These are phyloP conservation scores for Nakazawaea holstii DNA, from an alignment of 805 yeast species.

Conservation along the genomic window DNA sequence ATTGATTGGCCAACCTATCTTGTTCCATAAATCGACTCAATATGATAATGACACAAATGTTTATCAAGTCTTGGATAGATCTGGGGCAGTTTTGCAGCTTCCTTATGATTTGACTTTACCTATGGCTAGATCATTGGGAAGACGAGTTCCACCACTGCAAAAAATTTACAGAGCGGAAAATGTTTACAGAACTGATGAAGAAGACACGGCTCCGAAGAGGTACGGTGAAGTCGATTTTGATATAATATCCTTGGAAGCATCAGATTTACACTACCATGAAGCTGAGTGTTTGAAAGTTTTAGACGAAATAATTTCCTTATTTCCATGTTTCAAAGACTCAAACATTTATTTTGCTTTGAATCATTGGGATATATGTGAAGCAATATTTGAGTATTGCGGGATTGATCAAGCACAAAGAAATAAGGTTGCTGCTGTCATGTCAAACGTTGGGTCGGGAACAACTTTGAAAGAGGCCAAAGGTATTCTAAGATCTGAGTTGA, in stretches of 20 bases:
- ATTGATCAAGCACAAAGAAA: constrained; percentile 68
- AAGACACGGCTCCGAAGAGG: constrained; percentile 68
- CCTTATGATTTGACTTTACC: constrained; percentile 91
- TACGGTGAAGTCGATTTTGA: constrained; percentile 87
- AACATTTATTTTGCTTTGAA: constrained; percentile 61
- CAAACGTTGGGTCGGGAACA: constrained; percentile 69
- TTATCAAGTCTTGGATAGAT: constrained; percentile 75
- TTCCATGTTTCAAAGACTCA: constrained; percentile 61
- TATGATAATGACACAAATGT: constrained; percentile 59
- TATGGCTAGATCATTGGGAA: constrained; percentile 77
- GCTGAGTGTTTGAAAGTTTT: constrained; percentile 85
- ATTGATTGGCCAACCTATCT: constrained; percentile 40
- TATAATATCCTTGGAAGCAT: constrained; percentile 43
- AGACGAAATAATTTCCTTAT: constrained; percentile 60
- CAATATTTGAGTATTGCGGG: constrained; percentile 77
- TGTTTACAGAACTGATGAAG: constrained; percentile 68
- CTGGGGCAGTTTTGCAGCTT: constrained; percentile 83
- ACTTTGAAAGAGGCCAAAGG: constrained; percentile 52
- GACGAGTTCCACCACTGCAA: constrained; percentile 39
- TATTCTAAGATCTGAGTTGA: constrained; percentile 53
- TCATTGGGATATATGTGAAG: constrained; percentile 75
- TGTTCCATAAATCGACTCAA: constrained; percentile 81
- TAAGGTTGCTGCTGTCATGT: constrained; percentile 64
- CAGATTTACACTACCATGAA: constrained; percentile 56
- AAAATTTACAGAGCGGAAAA: constrained; percentile 74